Percentiles rank a stretch among this genome's conserved stretches.
These are phyloP conservation scores for Rostrohypoxylon terebratum DNA, from an alignment of 495 filamentous ascomycete species.

Conservation along the genomic window DNA sequence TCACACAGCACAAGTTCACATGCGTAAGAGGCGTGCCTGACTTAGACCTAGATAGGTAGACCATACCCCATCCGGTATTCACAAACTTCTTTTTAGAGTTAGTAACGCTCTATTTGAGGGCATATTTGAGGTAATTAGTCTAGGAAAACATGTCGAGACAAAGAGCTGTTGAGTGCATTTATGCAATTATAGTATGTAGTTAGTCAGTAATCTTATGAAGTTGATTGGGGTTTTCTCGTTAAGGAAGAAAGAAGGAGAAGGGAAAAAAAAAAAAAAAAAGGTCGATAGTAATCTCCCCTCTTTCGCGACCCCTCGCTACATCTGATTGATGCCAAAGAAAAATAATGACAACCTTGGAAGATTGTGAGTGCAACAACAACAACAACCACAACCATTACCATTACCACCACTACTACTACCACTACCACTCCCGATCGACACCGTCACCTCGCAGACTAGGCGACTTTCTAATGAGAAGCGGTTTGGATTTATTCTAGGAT, in stretches of 20 bases:
- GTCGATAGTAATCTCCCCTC: constrained; percentile 33
- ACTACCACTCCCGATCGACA: neutral
- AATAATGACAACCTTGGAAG: constrained; percentile 7
- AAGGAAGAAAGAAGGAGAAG: constrained; percentile 35
- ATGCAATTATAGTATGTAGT: neutral
- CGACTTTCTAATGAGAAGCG: neutral
- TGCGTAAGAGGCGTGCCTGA: constrained; percentile 14
- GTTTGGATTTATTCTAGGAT: constrained; percentile 29
- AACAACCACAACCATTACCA: neutral
- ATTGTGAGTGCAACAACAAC: neutral
- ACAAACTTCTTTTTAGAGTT: constrained; percentile 19
- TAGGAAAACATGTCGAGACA: neutral
- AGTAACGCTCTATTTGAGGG: neutral
- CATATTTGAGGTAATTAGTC: neutral
- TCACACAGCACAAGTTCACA: neutral
- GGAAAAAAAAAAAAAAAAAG: constrained; percentile 45
- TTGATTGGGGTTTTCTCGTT: constrained; percentile 6
- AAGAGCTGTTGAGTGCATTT: neutral
- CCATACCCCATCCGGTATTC: constrained; percentile 9
- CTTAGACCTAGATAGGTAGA: neutral
- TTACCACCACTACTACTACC: neutral
- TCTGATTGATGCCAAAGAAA: constrained; percentile 37
- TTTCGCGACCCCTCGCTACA: constrained; percentile 44
- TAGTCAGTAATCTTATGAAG: neutral
- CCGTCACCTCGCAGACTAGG: neutral